Percentiles rank a stretch among this genome's conserved stretches.
Conservation (phyloP, 2,329 filamentous ascomycete species). For the Aquanectria penicillioides region DNA sequence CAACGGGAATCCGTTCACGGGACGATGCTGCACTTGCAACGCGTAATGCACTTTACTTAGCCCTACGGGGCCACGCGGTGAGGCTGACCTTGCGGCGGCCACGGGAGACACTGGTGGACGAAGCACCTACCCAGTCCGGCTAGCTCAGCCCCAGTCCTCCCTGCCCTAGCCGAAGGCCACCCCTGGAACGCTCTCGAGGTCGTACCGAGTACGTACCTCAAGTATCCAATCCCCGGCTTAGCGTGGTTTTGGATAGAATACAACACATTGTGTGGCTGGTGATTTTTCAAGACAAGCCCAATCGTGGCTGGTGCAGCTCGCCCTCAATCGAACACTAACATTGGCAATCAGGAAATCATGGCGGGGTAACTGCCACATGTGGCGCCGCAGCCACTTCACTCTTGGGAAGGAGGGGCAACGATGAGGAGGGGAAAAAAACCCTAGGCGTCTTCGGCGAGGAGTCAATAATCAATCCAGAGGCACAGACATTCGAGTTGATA, state of each 20-base stretch:
- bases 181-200: too few relatives aligned
- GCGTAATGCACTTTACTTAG: slow-evolving; percentile 12
- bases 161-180: too few relatives aligned
- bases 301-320: slow-evolving; percentile 8
- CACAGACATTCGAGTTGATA: too few relatives aligned
- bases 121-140: slow-evolving; percentile 9
- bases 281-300: too few relatives aligned
- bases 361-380: slow-evolving; percentile 21
- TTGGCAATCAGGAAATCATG: too few relatives aligned
- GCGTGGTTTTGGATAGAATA: too few relatives aligned
- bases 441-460: slow-evolving; percentile 8
- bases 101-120: background rate
- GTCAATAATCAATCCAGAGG: background rate
- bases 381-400: slow-evolving; percentile 17
- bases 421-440: slow-evolving; percentile 7
- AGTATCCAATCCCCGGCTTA: too few relatives aligned
- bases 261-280: slow-evolving; percentile 9
- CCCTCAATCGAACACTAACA: too few relatives aligned
- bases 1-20: slow-evolving; percentile 7
- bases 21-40: slow-evolving; percentile 16
- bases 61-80: slow-evolving; percentile 22
- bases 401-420: slow-evolving; percentile 15
- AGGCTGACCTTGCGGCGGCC: slow-evolving; percentile 13
- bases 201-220: too few relatives aligned
- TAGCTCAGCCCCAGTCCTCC: slow-evolving; percentile 10